Conservation (phyloP, 352 stramenopile genomes). For the Pythium dissotocum region DNA sequence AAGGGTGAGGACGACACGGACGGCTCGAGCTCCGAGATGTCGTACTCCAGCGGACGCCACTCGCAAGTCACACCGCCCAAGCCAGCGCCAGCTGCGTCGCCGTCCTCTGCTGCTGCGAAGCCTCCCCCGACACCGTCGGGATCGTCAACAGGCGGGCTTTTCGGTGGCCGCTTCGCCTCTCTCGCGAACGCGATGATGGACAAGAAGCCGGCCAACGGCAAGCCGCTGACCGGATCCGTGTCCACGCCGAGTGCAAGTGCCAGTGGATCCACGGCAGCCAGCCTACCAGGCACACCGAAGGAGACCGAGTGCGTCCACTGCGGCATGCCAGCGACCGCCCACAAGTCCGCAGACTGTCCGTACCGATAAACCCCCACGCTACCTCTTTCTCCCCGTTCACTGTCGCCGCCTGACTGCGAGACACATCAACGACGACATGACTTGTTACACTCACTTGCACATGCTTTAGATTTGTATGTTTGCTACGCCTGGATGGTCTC, state of each 20-base stretch:
- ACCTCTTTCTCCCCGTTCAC: too few species aligned
- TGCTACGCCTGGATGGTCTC: slow-evolving; percentile 7
- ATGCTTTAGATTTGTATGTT: slow-evolving; percentile 6
- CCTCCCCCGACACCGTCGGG: slow-evolving; percentile 35
- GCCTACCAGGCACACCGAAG: slow-evolving; percentile 28
- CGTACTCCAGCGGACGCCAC: slow-evolving; percentile 30
- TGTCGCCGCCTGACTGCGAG: too few species aligned
- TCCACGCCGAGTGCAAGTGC: slow-evolving; percentile 31
- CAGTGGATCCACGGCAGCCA: slow-evolving; percentile 21
- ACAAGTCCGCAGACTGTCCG: slow-evolving; percentile 52
- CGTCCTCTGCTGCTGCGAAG: slow-evolving; percentile 20
- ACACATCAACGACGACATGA: too few species aligned
- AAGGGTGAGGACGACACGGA: slow-evolving; percentile 47
- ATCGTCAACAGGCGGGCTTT: slow-evolving; percentile 29
- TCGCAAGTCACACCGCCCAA: slow-evolving; percentile 35
- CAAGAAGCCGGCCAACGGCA: slow-evolving; percentile 39
- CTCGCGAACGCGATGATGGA: slow-evolving; percentile 53
- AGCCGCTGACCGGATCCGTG: slow-evolving; percentile 16
- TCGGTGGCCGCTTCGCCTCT: slow-evolving; percentile 64
- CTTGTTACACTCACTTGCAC: not conserved
- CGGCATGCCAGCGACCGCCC: slow-evolving; percentile 41
- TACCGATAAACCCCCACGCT: slow-evolving; percentile 37
- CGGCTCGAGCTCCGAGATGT: slow-evolving; percentile 39
- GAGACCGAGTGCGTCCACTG: slow-evolving; percentile 48
- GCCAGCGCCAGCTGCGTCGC: slow-evolving; percentile 5